These are phyloP conservation scores for Hypoxylon sp. DNA, from an alignment of 2,329 filamentous ascomycete genomes.

Conservation along the genomic window DNA sequence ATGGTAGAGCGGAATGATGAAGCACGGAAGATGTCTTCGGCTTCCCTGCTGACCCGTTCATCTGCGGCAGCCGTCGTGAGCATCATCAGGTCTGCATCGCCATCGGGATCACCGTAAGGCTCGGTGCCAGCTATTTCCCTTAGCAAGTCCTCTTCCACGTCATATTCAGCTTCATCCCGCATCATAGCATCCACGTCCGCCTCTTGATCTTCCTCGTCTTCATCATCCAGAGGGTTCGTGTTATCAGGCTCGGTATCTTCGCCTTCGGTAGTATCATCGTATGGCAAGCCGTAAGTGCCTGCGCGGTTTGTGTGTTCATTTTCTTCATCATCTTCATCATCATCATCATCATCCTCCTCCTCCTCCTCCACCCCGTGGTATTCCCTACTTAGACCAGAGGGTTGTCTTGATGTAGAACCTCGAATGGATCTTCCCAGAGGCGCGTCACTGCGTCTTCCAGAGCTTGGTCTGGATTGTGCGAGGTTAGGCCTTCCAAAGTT, in stretches of 20 bases:
- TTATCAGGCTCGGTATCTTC: slow-evolving; percentile 53
- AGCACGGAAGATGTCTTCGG: slow-evolving; percentile 68
- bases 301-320: slow-evolving; percentile 49
- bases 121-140: slow-evolving; percentile 51
- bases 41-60: slow-evolving; percentile 66
- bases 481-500: slow-evolving; percentile 56
- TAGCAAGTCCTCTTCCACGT: slow-evolving; percentile 54
- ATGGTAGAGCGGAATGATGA: slow-evolving; percentile 62
- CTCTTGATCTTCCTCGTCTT: slow-evolving; percentile 54
- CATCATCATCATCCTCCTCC: slow-evolving; percentile 57
- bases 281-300: slow-evolving; percentile 52
- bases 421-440: slow-evolving; percentile 65
- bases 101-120: slow-evolving; percentile 49
- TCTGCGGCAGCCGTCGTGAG: slow-evolving; percentile 68
- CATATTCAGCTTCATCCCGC: slow-evolving; percentile 52
- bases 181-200: slow-evolving; percentile 47
- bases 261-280: slow-evolving; percentile 58
- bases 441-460: slow-evolving; percentile 55
- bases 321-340: slow-evolving; percentile 56
- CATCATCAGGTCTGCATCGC: slow-evolving; percentile 67
- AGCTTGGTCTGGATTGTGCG: slow-evolving; percentile 51
- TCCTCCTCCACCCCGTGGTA: slow-evolving; percentile 54
- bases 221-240: slow-evolving; percentile 53
- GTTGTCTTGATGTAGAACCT: slow-evolving; percentile 57
- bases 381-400: slow-evolving; percentile 66